A percentile compares a stretch with the other conserved stretches of the same genome.
Conservation (phyloP, 208 protist species). For the Trypanosoma melophagium region DNA sequence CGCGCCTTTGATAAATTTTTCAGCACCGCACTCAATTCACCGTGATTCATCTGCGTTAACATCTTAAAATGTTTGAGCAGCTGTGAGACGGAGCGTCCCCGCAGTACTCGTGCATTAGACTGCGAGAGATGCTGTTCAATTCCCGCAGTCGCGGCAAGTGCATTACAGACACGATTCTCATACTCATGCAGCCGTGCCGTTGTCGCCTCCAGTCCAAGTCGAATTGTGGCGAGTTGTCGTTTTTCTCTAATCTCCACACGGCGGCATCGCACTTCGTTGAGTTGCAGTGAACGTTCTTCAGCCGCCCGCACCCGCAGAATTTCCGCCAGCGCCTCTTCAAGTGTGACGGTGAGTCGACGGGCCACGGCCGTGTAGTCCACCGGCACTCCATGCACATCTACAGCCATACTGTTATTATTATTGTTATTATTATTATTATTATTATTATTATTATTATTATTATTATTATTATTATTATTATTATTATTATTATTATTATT, state of each 20-base stretch:
- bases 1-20: slow-evolving; percentile 62
- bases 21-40: slow-evolving; percentile 49
- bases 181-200: slow-evolving; percentile 69
- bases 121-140: slow-evolving; percentile 86
- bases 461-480: too few species aligned
- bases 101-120: slow-evolving; percentile 79
- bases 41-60: slow-evolving; percentile 49
- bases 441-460: too few species aligned
- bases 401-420: too few species aligned
- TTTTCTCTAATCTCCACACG: slow-evolving; percentile 76
- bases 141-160: slow-evolving; percentile 74
- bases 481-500: too few species aligned
- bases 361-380: slow-evolving; percentile 46
- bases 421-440: too few species aligned
- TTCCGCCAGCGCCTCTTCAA: slow-evolving; percentile 51
- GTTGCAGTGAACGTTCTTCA: slow-evolving; percentile 44
- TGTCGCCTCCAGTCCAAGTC: slow-evolving; percentile 79
- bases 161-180: slow-evolving; percentile 83
- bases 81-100: slow-evolving; percentile 67
- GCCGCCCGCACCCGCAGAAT: slow-evolving; percentile 52
- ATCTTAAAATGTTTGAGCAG: slow-evolving; percentile 76
- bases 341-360: slow-evolving; percentile 36
- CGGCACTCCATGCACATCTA: too few species aligned
- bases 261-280: slow-evolving; percentile 64
- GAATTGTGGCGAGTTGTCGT: slow-evolving; percentile 63